phyloP scores from a whole-genome alignment of 768 basidiomycete species.

The Suillus fuscotomentosus region DNA sequence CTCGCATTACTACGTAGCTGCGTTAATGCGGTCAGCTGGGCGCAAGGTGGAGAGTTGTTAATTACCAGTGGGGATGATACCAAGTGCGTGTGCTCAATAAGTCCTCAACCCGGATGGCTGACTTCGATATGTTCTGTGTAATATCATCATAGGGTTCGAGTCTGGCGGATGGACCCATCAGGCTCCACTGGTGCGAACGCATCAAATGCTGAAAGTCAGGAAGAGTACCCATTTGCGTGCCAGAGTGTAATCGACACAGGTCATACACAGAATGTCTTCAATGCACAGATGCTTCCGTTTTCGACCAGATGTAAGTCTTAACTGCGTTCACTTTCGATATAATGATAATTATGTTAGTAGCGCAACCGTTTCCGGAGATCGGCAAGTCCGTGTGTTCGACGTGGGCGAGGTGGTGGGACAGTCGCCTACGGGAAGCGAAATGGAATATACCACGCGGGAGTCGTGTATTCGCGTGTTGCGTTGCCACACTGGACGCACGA shows the following conservation, averaged over 20 bases:
- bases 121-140: slow-evolving; percentile 1
- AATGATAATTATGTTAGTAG: slow-evolving; percentile 32
- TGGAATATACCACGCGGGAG: slow-evolving; percentile 43
- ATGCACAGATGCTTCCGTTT: slow-evolving; percentile 73
- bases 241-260: slow-evolving; percentile 73
- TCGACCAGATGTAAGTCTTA: slow-evolving; percentile 71
- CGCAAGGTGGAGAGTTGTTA: slow-evolving; percentile 59
- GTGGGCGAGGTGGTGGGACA: slow-evolving; percentile 43
- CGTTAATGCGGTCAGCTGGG: slow-evolving; percentile 79
- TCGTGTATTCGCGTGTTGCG: slow-evolving; percentile 52
- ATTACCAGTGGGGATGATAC: slow-evolving; percentile 75
- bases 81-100: slow-evolving; percentile 41
- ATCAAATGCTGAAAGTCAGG: slow-evolving; percentile 23
- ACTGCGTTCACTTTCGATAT: slow-evolving; percentile 13
- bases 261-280: slow-evolving; percentile 85
- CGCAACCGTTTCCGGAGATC: slow-evolving; percentile 73
- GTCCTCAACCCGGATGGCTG: background rate
- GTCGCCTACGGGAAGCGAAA: slow-evolving; percentile 41
- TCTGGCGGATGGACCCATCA: slow-evolving; percentile 69
- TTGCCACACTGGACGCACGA: slow-evolving; percentile 74
- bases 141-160: slow-evolving; percentile 51
- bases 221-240: slow-evolving; percentile 61
- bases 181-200: background rate
- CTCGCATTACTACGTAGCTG: slow-evolving; percentile 43
- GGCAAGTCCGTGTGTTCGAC: slow-evolving; percentile 78